phyloP scores from a whole-genome alignment of 164 flowering plant species.

The Vitis rupestris region DNA sequence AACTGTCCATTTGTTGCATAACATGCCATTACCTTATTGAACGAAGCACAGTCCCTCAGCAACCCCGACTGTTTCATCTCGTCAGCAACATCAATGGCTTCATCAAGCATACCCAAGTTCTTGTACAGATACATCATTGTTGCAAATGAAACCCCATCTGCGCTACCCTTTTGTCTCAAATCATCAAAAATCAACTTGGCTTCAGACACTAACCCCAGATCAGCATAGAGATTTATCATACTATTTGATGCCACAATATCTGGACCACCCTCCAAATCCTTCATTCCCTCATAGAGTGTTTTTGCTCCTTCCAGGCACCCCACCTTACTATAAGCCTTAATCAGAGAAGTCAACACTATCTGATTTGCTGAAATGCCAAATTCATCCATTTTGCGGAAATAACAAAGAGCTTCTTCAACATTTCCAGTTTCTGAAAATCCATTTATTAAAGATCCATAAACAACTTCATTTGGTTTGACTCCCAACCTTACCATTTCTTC shows the following conservation, averaged over 20 bases:
- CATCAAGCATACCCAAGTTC: conserved; percentile 75
- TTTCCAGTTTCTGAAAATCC: conserved; percentile 75
- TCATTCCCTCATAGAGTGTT: conserved; percentile 53
- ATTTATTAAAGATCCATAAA: conserved; percentile 78
- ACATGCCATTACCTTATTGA: conserved; percentile 67
- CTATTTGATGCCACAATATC: conserved; percentile 81
- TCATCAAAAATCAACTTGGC: conserved; percentile 57
- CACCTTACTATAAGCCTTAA: conserved; percentile 77
- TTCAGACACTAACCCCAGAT: conserved; percentile 74
- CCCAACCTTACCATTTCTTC: conserved; percentile 56
- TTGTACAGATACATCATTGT: conserved; percentile 78
- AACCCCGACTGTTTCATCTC: conserved; percentile 79
- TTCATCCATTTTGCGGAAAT: conserved; percentile 64
- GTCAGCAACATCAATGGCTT: conserved; percentile 71
- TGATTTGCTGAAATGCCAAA: conserved; percentile 61
- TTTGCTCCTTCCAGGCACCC: conserved; percentile 70
- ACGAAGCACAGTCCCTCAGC: conserved; percentile 57
- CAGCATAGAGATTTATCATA: conserved; percentile 77
- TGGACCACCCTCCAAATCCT: conserved; percentile 55
- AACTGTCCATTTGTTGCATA: conserved; percentile 67
- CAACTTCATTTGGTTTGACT: conserved; percentile 79
- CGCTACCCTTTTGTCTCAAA: conserved; percentile 50
- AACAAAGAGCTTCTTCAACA: conserved; percentile 69
- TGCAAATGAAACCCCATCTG: conserved; percentile 78
- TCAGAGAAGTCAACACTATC: conserved; percentile 69